Conservation (phyloP, 2,329 filamentous ascomycete species). For the Fusarium sp. region DNA sequence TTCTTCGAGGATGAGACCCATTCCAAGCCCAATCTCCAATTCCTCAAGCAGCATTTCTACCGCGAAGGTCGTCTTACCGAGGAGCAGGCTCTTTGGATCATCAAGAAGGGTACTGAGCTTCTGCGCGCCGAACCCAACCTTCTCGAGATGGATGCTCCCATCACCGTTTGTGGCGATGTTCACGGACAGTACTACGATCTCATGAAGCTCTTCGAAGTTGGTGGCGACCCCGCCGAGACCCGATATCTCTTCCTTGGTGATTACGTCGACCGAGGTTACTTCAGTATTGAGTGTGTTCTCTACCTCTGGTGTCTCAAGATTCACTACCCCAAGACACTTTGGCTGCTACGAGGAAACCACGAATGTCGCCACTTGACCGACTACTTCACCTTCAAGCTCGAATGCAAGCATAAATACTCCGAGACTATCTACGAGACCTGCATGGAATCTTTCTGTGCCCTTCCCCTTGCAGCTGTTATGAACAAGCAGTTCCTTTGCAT, state of each 20-base stretch:
- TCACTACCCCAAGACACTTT: slow-evolving; percentile 97
- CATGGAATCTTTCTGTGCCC: slow-evolving; percentile 96
- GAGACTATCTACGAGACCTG: slow-evolving; percentile 96
- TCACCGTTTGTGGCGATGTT: slow-evolving; percentile 97
- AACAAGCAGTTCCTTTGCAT: slow-evolving; percentile 99
- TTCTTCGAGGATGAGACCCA: slow-evolving; percentile 91
- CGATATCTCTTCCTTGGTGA: slow-evolving; percentile 97
- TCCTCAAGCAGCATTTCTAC: slow-evolving; percentile 98
- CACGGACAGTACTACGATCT: slow-evolving; percentile 99
- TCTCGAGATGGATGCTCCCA: slow-evolving; percentile 98
- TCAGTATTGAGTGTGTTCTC: slow-evolving; percentile 98
- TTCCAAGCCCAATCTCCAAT: slow-evolving; percentile 90
- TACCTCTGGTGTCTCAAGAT: slow-evolving; percentile 99
- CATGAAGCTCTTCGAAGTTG: slow-evolving; percentile 99
- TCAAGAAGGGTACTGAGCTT: slow-evolving; percentile 87
- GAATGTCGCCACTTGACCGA: slow-evolving; percentile 99
- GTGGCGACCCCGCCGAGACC: slow-evolving; percentile 95
- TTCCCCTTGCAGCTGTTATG: slow-evolving; percentile 96
- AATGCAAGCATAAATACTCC: slow-evolving; percentile 99
- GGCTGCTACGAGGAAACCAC: slow-evolving; percentile 97
- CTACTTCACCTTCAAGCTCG: slow-evolving; percentile 99
- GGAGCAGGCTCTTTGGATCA: slow-evolving; percentile 96
- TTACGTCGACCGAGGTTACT: slow-evolving; percentile 98
- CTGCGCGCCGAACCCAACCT: slow-evolving; percentile 93
- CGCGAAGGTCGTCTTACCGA: slow-evolving; percentile 96